Evolutionary conservation across 148 eudicot genomes (phyloP).

Genomic region (Rhododendron griersonianum): DNA sequence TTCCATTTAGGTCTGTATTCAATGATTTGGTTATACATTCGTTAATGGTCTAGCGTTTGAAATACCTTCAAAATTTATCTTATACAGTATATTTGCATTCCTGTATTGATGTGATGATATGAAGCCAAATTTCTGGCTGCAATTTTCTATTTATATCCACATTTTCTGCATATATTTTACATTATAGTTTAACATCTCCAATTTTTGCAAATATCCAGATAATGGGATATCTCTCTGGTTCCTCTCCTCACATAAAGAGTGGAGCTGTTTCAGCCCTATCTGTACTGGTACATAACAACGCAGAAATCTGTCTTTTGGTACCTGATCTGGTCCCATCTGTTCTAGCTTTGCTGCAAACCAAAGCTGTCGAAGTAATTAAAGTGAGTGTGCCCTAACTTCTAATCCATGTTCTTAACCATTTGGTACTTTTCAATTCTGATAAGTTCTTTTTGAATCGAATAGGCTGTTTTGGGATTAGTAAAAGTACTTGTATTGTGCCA

Average conservation of each 20-base stretch:
- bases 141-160: background rate
- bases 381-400: slow-evolving; percentile 36
- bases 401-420: background rate
- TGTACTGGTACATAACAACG: slow-evolving; percentile 62
- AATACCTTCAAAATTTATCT: background rate
- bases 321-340: slow-evolving; percentile 80
- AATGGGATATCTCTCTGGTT: slow-evolving; percentile 77
- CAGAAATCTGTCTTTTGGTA: slow-evolving; percentile 46
- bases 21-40: background rate
- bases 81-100: background rate
- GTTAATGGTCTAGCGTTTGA: background rate
- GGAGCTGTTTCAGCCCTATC: slow-evolving; percentile 92
- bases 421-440: slow-evolving; percentile 5
- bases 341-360: slow-evolving; percentile 60
- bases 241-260: slow-evolving; percentile 85
- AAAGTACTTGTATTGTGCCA: slow-evolving; percentile 77
- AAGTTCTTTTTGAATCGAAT: slow-evolving; percentile 11
- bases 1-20: background rate
- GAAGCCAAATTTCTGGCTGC: background rate
- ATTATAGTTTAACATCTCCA: background rate
- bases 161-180: background rate
- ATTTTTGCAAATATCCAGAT: slow-evolving; percentile 42
- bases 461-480: slow-evolving; percentile 88
- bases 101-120: background rate
- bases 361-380: slow-evolving; percentile 84